A percentile compares a stretch with the other conserved stretches of the same genome.
These are phyloP conservation scores for Trichosporon faecale DNA, from an alignment of 1,284 basidiomycete genomes.

Conservation along the genomic window DNA sequence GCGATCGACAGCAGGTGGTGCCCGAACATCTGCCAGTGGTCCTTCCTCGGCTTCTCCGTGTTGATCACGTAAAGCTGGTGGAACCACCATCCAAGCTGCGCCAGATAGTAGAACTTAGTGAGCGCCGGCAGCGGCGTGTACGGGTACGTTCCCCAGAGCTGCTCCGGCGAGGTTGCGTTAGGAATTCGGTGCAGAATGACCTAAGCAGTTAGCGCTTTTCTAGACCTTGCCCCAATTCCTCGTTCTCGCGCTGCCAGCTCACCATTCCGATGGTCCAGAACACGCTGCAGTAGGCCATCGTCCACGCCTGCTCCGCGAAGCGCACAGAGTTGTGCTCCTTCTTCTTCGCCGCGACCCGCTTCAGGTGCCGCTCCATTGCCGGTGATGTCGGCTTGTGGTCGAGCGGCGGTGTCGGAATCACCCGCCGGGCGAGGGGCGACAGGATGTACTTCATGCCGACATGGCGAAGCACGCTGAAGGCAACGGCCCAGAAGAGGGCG, in stretches of 20 bases:
- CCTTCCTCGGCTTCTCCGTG: conserved; percentile 86
- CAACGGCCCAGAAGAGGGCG: conserved; percentile 67
- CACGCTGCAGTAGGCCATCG: conserved; percentile 70
- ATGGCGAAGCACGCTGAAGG: conserved; percentile 77
- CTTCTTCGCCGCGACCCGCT: conserved; percentile 27
- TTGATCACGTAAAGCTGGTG: conserved; percentile 90
- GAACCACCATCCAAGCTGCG: conserved; percentile 86
- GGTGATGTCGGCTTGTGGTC: conserved; percentile 3
- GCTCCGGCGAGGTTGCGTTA: conserved; percentile 64
- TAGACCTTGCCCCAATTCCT: background rate
- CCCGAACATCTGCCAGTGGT: conserved; percentile 92
- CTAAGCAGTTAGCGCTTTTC: conserved; percentile 52
- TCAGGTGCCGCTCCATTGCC: conserved; percentile 13
- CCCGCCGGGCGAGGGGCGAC: conserved; percentile 56
- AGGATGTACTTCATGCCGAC: conserved; percentile 66
- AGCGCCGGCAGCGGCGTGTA: conserved; percentile 70
- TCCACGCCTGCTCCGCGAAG: conserved; percentile 95
- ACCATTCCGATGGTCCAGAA: conserved; percentile 80
- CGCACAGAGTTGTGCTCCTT: conserved; percentile 68
- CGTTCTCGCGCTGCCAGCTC: conserved; percentile 52
- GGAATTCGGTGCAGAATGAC: conserved; percentile 74
- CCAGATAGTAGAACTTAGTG: conserved; percentile 87
- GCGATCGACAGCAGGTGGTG: conserved; percentile 88
- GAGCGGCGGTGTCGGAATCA: conserved; percentile 12
- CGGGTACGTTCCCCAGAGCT: conserved; percentile 81